phyloP scores from a whole-genome alignment of 805 yeast genomes.

The Metschnikowia lachancei region DNA sequence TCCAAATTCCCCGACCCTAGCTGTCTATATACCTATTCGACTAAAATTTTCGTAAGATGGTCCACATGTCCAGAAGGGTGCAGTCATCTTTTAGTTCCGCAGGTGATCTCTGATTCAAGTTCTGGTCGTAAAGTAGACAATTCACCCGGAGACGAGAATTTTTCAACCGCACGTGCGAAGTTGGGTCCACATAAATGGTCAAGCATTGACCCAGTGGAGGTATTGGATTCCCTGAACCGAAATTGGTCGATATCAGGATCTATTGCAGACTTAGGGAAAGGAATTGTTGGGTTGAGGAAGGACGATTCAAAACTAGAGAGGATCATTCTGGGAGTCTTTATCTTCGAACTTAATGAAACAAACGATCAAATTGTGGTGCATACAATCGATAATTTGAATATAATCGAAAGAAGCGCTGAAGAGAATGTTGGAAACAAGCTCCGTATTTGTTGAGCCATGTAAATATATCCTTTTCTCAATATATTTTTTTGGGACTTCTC shows the following conservation, averaged over 20 bases:
- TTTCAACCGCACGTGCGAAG: conserved; percentile 38
- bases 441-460: conserved; percentile 15
- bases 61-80: conserved; percentile 54
- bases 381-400: conserved; percentile 64
- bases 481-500: neutral
- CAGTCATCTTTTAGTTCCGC: conserved; percentile 34
- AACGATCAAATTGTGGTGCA: conserved; percentile 58
- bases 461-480: conserved; percentile 2
- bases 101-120: neutral
- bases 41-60: conserved; percentile 57
- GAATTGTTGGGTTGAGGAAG: conserved; percentile 33
- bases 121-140: neutral
- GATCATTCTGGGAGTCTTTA: conserved; percentile 53
- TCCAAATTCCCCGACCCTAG: conserved; percentile 27
- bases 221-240: conserved; percentile 13
- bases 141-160: conserved; percentile 11
- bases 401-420: conserved; percentile 42
- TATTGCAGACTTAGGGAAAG: conserved; percentile 30
- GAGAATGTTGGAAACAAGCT: conserved; percentile 13
- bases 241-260: conserved; percentile 24
- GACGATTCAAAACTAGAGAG: conserved; percentile 34
- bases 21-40: conserved; percentile 39
- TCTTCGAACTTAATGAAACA: conserved; percentile 60
- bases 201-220: conserved; percentile 28
- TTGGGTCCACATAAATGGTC: conserved; percentile 44